Evolutionary conservation across 306 rosid genomes (phyloP).

Genomic region (Fragaria nilgerrensis): DNA sequence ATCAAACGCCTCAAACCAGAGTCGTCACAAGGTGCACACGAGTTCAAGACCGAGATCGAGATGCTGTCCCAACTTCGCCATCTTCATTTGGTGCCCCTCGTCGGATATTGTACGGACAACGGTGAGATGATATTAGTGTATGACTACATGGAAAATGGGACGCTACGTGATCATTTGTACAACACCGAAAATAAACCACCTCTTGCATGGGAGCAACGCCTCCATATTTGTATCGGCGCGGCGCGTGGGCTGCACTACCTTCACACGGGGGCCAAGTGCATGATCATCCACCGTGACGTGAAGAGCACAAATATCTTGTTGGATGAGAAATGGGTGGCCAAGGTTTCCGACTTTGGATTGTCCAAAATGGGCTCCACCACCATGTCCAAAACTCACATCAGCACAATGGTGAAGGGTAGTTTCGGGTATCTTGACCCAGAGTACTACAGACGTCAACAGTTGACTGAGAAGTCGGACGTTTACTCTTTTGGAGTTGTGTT

Average conservation of each 20-base stretch:
- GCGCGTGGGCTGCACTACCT: conserved; percentile 17
- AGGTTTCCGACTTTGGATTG: conserved; percentile 21
- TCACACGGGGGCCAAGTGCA: conserved; percentile 1
- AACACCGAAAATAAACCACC: neutral
- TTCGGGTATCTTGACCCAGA: conserved; percentile 28
- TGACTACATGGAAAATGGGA: conserved; percentile 17
- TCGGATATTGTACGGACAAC: conserved; percentile 16
- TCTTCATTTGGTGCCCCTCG: conserved; percentile 18
- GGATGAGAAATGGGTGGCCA: conserved; percentile 27
- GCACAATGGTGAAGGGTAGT: conserved; percentile 17
- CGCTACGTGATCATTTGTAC: conserved; percentile 16
- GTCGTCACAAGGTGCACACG: conserved; percentile 19
- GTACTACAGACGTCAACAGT: conserved; percentile 1
- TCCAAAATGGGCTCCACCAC: neutral
- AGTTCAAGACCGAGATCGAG: conserved; percentile 30
- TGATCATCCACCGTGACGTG: conserved; percentile 21
- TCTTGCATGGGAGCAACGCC: conserved; percentile 14
- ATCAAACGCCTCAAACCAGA: conserved; percentile 21
- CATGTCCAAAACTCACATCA: neutral
- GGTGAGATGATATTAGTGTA: conserved; percentile 31
- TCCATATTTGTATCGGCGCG: conserved; percentile 21
- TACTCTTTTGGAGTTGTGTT: conserved; percentile 28
- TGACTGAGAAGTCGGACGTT: conserved; percentile 28
- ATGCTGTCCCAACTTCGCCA: conserved; percentile 24
- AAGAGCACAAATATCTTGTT: conserved; percentile 21